Evolutionary conservation across 306 rosid genomes (phyloP), one percentile per base, ranked within the genome.

Genomic region (Vigna trinervia): DNA sequence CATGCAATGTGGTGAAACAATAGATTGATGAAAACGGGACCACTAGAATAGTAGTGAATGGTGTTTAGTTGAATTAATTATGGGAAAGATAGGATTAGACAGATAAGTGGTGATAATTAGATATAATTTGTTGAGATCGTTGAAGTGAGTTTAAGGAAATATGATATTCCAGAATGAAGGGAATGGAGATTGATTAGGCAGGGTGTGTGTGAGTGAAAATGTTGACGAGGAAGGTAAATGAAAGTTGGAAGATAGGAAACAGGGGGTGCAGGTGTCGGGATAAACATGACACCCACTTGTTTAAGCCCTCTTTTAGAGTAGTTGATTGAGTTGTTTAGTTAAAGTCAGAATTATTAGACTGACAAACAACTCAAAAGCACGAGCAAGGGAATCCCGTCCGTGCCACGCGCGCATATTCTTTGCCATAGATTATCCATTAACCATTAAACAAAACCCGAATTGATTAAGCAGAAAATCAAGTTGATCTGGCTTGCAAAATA

Each of bases 161-260:
- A 52, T 5, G 28, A 17, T 73, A 77, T 60, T 61, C 61, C 70
- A 71, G 82, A 79, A 84, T 71, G 19, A 78, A 74, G 60, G 80
- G 84, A 69, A 74, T 23, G 65, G 68, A 78, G 20, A 63, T 73
- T 86, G 85, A 85, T 85, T 78, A 87, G 87, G 75, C 85, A 76
- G 74, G 62, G 32, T 59, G 75, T 63, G 75, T 63, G 65, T 75
- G 73, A 85, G 20, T 78, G 81, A 52, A 77, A 75, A 80, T 81
- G 74, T 53, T 77, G 86, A 82, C 77, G 79, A 84, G 47, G 72
- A 82, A 86, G 77, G 77, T 66, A 43, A 78, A 71, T 61, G 71
- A 72, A 80, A 92, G 96, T 85, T 86, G 90, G 94, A 87, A 85
- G 88, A 87, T 84, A 87, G 97, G 97, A 93, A 90, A 90, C 96